Evolutionary conservation across 2,329 filamentous ascomycete genomes (phyloP).

Genomic region (Pestalotiopsis sp.): DNA sequence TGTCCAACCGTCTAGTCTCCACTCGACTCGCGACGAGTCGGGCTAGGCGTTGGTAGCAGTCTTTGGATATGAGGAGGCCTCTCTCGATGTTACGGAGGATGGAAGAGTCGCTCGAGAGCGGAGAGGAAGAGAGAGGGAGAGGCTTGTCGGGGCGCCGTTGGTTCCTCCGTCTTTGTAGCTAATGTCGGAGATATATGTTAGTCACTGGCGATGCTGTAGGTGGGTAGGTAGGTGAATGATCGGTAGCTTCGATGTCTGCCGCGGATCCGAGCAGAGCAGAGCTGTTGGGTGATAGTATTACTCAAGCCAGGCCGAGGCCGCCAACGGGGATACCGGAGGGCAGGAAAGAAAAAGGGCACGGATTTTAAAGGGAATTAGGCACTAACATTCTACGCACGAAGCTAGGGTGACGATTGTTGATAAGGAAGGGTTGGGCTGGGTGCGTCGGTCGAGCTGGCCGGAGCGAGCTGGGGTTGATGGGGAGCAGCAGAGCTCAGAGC

Average conservation of each 20-base stretch:
- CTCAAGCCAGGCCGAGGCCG: conserved; percentile 17
- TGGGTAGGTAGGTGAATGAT: too few species aligned
- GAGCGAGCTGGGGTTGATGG: neutral
- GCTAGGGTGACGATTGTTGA: conserved; percentile 22
- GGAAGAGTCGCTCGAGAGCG: conserved; percentile 52
- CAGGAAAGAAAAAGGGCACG: neutral
- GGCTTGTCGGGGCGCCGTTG: conserved; percentile 47
- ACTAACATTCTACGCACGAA: conserved; percentile 23
- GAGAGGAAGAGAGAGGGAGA: conserved; percentile 49
- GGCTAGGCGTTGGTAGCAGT: neutral
- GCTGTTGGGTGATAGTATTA: conserved; percentile 4
- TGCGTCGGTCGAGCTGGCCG: neutral
- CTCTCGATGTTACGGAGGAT: conserved; percentile 51
- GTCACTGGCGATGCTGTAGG: conserved; percentile 19
- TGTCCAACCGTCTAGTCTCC: conserved; percentile 4
- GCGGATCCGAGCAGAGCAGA: conserved; percentile 9
- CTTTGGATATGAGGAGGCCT: conserved; percentile 2
- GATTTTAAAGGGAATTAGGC: conserved; percentile 16
- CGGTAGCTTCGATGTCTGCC: neutral
- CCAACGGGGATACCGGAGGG: conserved; percentile 29
- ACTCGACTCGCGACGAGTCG: neutral
- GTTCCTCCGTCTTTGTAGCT: conserved; percentile 52
- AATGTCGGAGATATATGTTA: conserved; percentile 26
- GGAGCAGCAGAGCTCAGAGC: neutral
- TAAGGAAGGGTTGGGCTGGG: neutral